Percentiles rank a stretch among this genome's conserved stretches.
These are phyloP conservation scores for Sphagnum magellanicum DNA, from an alignment of 228 moss, liverwort and hornwort species.

Conservation along the genomic window DNA sequence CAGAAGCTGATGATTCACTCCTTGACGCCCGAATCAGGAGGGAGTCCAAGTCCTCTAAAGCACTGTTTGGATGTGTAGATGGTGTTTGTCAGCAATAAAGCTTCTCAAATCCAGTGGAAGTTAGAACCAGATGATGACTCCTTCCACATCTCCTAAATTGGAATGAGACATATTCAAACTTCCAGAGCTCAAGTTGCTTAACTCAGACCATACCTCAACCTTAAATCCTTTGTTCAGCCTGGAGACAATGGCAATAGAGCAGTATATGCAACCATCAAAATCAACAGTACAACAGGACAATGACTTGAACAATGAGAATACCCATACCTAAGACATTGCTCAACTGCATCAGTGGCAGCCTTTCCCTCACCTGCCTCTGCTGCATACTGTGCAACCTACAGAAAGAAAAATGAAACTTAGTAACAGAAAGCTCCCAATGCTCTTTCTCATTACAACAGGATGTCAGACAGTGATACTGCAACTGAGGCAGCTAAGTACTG, in stretches of 20 bases:
- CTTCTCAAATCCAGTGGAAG: too few species aligned
- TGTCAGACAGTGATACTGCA: too few species aligned
- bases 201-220: too few species aligned
- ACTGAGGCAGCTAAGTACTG: too few species aligned
- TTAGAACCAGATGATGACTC: too few species aligned
- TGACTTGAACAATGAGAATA: not conserved
- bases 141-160: too few species aligned
- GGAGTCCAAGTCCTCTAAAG: constrained; percentile 88
- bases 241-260: not conserved
- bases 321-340: constrained; percentile 73
- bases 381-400: constrained; percentile 91
- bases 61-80: constrained; percentile 25
- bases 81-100: too few species aligned
- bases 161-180: too few species aligned
- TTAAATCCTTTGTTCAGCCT: too few species aligned
- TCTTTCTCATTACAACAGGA: too few species aligned
- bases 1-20: constrained; percentile 36
- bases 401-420: not conserved
- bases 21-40: constrained; percentile 77
- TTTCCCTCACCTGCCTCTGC: constrained; percentile 72
- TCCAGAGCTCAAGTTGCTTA: too few species aligned
- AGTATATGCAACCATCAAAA: not conserved
- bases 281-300: not conserved
- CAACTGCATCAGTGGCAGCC: constrained; percentile 69
- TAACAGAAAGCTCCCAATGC: not conserved